Evolutionary conservation across 805 yeast species (phyloP).

Genomic region (Vanderwaltozyma yarrowii): DNA sequence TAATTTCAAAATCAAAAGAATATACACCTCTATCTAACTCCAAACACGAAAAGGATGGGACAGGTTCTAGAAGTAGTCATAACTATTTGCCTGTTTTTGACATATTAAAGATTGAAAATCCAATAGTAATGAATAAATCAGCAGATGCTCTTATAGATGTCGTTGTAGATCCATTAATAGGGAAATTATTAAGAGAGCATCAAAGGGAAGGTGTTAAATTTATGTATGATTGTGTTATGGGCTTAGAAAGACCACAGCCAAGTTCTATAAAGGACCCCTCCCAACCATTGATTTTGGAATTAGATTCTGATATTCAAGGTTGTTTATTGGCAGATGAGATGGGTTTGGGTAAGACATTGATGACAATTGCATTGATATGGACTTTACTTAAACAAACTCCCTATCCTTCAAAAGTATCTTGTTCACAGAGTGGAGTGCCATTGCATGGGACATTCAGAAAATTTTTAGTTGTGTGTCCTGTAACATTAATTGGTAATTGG

Average conservation of each 20-base stretch:
- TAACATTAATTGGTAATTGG: slow-evolving; percentile 84
- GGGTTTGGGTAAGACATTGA: slow-evolving; percentile 90
- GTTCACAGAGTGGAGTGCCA: slow-evolving; percentile 28
- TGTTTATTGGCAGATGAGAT: slow-evolving; percentile 91
- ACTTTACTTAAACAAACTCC: slow-evolving; percentile 67
- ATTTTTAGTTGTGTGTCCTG: slow-evolving; percentile 81
- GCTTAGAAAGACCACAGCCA: slow-evolving; percentile 36
- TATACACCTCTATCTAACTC: slow-evolving; percentile 2
- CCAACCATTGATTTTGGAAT: slow-evolving; percentile 11
- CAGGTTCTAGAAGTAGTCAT: slow-evolving; percentile 18
- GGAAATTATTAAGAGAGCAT: slow-evolving; percentile 59
- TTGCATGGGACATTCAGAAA: slow-evolving; percentile 37
- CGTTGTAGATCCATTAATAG: slow-evolving; percentile 49
- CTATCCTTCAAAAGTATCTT: slow-evolving; percentile 24
- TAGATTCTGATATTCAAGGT: slow-evolving; percentile 37
- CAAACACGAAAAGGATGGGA: slow-evolving; percentile 2
- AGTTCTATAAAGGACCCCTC: slow-evolving; percentile 1
- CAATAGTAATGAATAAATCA: slow-evolving; percentile 34
- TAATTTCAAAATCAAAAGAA: slow-evolving; percentile 7
- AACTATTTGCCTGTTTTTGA: slow-evolving; percentile 33
- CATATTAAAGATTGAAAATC: slow-evolving; percentile 25
- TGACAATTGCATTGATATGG: slow-evolving; percentile 78
- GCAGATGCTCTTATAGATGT: slow-evolving; percentile 33
- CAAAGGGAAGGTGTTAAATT: slow-evolving; percentile 79
- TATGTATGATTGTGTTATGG: slow-evolving; percentile 75